Conservation (phyloP, 164 flowering plant species). For the Echeveria elegans region DNA sequence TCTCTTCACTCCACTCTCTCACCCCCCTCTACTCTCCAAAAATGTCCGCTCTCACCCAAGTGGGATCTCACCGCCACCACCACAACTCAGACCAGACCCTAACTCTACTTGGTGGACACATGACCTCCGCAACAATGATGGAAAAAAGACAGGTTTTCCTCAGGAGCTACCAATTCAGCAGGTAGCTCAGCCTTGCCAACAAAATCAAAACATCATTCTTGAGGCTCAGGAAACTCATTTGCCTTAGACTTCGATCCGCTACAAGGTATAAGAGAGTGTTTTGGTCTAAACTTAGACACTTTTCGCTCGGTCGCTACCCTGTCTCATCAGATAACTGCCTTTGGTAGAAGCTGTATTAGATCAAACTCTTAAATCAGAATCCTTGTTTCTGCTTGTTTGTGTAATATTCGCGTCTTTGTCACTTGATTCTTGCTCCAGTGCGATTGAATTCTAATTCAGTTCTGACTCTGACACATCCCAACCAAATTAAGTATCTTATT, state of each 20-base stretch:
- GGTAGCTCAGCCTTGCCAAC: constrained; percentile 39
- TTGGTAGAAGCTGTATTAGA: neutral
- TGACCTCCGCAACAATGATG: constrained; percentile 8
- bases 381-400: neutral
- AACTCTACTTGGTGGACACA: neutral
- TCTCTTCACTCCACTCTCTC: neutral
- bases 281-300: constrained; percentile 29
- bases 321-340: neutral
- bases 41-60: neutral
- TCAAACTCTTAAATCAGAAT: neutral
- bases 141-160: constrained; percentile 65
- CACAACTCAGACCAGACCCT: neutral
- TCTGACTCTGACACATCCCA: too few species aligned
- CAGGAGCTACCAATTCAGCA: constrained; percentile 60
- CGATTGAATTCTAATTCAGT: too few species aligned
- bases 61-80: neutral
- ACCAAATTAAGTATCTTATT: too few species aligned
- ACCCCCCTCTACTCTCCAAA: neutral
- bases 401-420: too few species aligned
- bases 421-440: too few species aligned
- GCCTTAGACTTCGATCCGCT: constrained; percentile 30
- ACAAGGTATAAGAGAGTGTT: constrained; percentile 27
- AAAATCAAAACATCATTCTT: constrained; percentile 33
- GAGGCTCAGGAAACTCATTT: constrained; percentile 33
- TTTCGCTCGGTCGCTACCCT: neutral